Evolutionary conservation across 2,329 filamentous ascomycete genomes (phyloP).

Genomic region (Byssochlamys sp.): DNA sequence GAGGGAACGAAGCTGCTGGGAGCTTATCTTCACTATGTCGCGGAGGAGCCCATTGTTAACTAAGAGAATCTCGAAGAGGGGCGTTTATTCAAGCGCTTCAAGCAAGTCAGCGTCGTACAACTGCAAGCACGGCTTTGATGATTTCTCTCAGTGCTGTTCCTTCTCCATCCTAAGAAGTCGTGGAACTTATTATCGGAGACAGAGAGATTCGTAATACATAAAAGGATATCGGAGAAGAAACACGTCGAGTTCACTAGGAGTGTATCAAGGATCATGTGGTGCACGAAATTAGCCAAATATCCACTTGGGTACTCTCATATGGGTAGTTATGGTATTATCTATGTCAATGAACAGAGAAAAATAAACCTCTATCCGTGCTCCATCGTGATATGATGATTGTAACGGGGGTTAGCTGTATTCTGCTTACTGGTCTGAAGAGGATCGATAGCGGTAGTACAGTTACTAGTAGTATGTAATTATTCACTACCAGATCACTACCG

Average conservation of each 20-base stretch:
- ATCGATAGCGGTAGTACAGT: neutral
- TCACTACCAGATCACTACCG: neutral
- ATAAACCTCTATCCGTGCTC: neutral
- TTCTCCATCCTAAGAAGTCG: neutral
- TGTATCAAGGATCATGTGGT: neutral
- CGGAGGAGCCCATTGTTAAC: conserved; percentile 61
- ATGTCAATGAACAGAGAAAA: too few relatives aligned
- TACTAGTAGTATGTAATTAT: neutral
- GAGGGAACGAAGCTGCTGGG: conserved; percentile 94
- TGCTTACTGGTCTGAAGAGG: neutral
- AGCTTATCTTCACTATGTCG: conserved; percentile 90
- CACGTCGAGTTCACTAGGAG: neutral
- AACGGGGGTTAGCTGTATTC: neutral
- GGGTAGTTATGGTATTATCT: too few relatives aligned
- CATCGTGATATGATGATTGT: neutral
- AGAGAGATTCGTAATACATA: neutral
- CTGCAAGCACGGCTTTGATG: neutral
- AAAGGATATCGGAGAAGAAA: neutral
- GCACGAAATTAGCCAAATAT: too few relatives aligned
- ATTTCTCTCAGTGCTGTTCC: neutral
- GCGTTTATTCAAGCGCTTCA: neutral
- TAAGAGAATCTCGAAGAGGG: conserved; percentile 3
- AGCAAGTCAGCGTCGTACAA: neutral
- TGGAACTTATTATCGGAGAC: neutral
- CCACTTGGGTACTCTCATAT: too few relatives aligned